Evolutionary conservation across 208 protist species (phyloP).

Genomic region (Naegleria fowleri): DNA sequence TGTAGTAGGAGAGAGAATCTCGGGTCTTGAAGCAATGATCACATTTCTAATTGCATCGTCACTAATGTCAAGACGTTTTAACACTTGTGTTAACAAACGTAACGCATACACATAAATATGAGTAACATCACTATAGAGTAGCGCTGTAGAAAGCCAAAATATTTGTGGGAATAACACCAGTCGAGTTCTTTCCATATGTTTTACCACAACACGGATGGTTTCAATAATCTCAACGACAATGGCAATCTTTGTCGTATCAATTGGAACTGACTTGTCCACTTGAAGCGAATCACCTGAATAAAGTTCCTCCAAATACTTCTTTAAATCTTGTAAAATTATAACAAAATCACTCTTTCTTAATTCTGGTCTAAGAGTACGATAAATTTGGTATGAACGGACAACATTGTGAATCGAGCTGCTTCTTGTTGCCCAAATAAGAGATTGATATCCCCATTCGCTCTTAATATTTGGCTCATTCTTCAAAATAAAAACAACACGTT

Average conservation of each 20-base stretch:
- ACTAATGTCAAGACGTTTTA: background rate
- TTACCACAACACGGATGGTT: background rate
- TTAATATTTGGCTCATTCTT: constrained; percentile 11
- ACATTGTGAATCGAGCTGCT: background rate
- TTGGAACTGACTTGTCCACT: background rate
- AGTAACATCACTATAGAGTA: background rate
- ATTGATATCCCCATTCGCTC: background rate
- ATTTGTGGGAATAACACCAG: constrained; percentile 18
- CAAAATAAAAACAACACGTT: background rate
- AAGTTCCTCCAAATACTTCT: background rate
- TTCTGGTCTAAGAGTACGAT: background rate
- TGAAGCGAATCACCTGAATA: background rate
- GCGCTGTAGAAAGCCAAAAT: background rate
- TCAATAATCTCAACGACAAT: constrained; percentile 19
- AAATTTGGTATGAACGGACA: constrained; percentile 16
- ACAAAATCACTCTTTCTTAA: background rate
- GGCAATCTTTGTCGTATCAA: background rate
- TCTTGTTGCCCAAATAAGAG: background rate
- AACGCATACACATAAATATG: background rate
- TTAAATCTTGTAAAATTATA: background rate
- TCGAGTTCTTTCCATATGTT: background rate
- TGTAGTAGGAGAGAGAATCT: background rate
- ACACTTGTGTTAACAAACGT: background rate
- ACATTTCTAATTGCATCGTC: background rate
- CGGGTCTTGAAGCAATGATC: background rate